A percentile compares a stretch with the other conserved stretches of the same genome.
Conservation (phyloP, 768 basidiomycete genomes). For the Suillus subalutaceus region DNA sequence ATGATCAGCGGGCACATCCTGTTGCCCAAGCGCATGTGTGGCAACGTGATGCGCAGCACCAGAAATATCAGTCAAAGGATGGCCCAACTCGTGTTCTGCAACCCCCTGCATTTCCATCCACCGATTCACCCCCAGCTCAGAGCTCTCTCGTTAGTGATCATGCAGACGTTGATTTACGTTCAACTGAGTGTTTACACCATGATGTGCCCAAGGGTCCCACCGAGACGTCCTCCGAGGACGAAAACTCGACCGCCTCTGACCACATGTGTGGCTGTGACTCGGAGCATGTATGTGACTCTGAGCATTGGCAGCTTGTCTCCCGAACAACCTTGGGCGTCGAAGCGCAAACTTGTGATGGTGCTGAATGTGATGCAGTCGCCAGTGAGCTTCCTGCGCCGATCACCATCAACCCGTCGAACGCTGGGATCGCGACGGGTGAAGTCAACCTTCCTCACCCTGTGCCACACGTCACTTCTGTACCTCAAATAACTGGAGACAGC, state of each 20-base stretch:
- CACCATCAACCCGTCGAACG: neutral
- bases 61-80: neutral
- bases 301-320: constrained; percentile 5
- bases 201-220: too few species aligned
- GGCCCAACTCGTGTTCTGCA: neutral
- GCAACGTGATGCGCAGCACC: neutral
- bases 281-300: neutral
- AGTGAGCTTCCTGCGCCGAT: neutral
- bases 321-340: neutral
- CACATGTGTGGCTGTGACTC: neutral
- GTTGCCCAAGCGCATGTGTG: neutral
- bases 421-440: neutral
- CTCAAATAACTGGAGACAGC: neutral
- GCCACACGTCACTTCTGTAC: neutral
- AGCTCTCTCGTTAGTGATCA: neutral
- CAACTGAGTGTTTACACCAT: neutral
- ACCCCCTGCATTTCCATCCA: neutral
- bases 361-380: neutral
- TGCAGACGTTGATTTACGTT: neutral
- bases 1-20: neutral
- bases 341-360: neutral
- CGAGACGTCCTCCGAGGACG: neutral
- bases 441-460: neutral
- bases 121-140: neutral
- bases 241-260: neutral